Conservation (phyloP, 306 rosid species). For the Dryas alaskensis region DNA sequence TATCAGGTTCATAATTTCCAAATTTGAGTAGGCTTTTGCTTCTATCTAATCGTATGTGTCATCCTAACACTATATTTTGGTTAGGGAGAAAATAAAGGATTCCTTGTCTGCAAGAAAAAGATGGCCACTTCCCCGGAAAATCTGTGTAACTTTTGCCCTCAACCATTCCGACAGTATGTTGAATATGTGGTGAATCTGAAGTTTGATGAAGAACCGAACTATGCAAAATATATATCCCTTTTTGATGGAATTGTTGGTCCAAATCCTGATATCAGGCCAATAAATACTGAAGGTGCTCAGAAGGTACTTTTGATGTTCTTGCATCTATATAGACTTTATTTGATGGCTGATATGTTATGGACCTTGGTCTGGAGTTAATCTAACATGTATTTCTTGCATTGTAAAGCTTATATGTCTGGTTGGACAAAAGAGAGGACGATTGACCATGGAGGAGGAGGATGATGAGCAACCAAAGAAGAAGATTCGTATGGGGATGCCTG, state of each 20-base stretch:
- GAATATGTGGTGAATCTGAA: slow-evolving; percentile 74
- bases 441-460: slow-evolving; percentile 73
- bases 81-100: slow-evolving; percentile 90
- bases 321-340: neutral
- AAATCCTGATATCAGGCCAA: slow-evolving; percentile 77
- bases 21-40: neutral
- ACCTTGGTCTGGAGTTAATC: slow-evolving; percentile 12
- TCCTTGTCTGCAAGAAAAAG: slow-evolving; percentile 82
- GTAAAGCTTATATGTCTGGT: slow-evolving; percentile 65
- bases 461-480: slow-evolving; percentile 85
- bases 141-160: slow-evolving; percentile 73
- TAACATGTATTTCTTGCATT: slow-evolving; percentile 21
- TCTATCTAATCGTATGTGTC: slow-evolving; percentile 1
- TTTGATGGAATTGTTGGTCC: slow-evolving; percentile 84
- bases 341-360: neutral
- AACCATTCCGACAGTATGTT: slow-evolving; percentile 72
- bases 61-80: slow-evolving; percentile 9
- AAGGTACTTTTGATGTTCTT: slow-evolving; percentile 38
- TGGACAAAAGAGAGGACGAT: slow-evolving; percentile 85
- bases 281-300: slow-evolving; percentile 88
- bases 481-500: slow-evolving; percentile 79
- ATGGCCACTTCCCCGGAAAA: slow-evolving; percentile 77
- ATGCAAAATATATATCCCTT: slow-evolving; percentile 76
- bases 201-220: slow-evolving; percentile 90
- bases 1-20: slow-evolving; percentile 55